Evolutionary conservation across 495 filamentous ascomycete genomes (phyloP), one percentile per base, ranked within the genome.

Genomic region (Talaromyces liani): DNA sequence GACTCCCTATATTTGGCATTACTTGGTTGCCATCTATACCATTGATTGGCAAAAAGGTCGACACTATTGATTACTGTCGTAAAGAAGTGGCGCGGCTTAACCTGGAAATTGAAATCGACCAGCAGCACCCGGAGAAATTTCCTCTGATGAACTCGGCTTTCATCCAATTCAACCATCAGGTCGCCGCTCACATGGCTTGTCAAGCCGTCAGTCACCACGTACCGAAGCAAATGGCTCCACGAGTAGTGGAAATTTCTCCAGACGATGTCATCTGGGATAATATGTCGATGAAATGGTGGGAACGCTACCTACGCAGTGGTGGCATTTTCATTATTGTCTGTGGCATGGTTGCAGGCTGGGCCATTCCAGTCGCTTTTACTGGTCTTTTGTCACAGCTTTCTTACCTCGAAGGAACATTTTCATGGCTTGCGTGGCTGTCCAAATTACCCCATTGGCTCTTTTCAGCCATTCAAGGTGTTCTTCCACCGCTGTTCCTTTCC

Each of bases 141-240:
- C 95, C 94, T 2, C 77, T 93, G 61, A 96, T 98, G 93, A 97
- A 92, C 68, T 96, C 95, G 12, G 94, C 94, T 14, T 98, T 98
- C 69, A 92, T 98, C 61, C 94, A 98, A 72, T 98, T 98, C 82
- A 97, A 98, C 68, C 90, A 97, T 69, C 94, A 98, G 74, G 91
- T 97, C 5, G 92, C 93, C 7, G 94, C 94, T 2, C 94, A 98
- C 69, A 98, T 98, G 94, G 93, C 93, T 63, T 96, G 91, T 72
- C 94, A 98, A 73, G 83, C 91, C 25, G 85, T 96, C 65, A 92
- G 86, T 51, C 93, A 98, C 68, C 94, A 98, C 69, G 72, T 94
- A 6, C 95, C 95, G 2, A 91, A 93, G 68, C 88, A 93, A 61
- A 98, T 98, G 94, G 87, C 91, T 3, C 95, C 94, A 29, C 89